Conservation (phyloP, 164 flowering plant species). For the Echeveria elegans region DNA sequence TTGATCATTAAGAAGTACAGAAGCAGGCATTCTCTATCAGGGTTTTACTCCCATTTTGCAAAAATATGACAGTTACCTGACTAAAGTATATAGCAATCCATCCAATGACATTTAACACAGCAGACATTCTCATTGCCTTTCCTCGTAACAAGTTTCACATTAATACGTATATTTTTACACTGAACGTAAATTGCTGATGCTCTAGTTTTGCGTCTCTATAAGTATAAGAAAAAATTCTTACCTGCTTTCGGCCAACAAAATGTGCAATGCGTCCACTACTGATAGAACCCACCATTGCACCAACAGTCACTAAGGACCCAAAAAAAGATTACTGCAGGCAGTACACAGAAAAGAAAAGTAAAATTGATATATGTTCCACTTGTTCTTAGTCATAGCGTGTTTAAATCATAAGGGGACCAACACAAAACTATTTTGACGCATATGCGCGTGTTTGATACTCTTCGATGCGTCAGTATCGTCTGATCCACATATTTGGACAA, state of each 20-base stretch:
- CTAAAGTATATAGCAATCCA: background rate
- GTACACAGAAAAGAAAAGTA: background rate
- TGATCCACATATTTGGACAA: background rate
- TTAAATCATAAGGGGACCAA: background rate
- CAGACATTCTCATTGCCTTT: slow-evolving; percentile 2
- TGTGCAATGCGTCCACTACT: background rate
- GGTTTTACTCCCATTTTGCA: background rate
- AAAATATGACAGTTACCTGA: background rate
- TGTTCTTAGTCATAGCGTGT: background rate
- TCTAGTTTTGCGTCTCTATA: background rate
- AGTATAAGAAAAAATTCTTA: background rate
- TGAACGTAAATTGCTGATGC: background rate
- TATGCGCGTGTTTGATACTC: background rate
- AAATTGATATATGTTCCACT: background rate
- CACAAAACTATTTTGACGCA: background rate
- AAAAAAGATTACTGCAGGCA: background rate
- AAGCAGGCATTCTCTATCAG: background rate
- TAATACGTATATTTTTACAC: background rate
- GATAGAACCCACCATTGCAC: background rate
- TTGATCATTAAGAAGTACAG: background rate
- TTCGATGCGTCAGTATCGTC: background rate
- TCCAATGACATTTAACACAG: background rate
- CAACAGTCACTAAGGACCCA: background rate
- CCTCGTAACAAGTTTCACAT: background rate
- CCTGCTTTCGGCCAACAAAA: background rate